A percentile compares a stretch with the other conserved stretches of the same genome.
Evolutionary conservation across 805 yeast genomes (phyloP).

Genomic region (Huiozyma naganishii): DNA sequence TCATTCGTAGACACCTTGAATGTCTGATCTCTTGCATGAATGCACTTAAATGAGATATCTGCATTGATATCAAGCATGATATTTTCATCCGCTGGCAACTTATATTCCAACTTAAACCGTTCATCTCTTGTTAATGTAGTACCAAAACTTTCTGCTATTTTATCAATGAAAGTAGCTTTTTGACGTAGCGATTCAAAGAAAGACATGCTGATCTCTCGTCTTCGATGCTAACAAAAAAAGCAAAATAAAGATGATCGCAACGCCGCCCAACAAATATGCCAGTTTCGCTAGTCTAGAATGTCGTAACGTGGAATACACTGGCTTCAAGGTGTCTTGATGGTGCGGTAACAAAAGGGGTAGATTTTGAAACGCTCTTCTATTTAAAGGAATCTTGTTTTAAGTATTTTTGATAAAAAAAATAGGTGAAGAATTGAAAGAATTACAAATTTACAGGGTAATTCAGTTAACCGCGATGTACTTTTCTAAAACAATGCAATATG

Average conservation of each 20-base stretch:
- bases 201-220: conserved; percentile 29
- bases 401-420: no score
- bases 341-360: no score
- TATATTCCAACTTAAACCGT: conserved; percentile 52
- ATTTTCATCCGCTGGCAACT: conserved; percentile 60
- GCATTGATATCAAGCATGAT: conserved; percentile 58
- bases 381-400: no score
- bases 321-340: no score
- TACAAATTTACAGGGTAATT: background rate
- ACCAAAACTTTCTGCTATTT: conserved; percentile 22
- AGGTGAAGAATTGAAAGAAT: no score
- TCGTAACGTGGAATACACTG: no score
- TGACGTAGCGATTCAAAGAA: conserved; percentile 35
- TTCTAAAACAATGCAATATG: no score
- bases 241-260: no score
- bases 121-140: conserved; percentile 55
- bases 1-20: background rate
- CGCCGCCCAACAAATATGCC: no score
- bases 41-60: conserved; percentile 37
- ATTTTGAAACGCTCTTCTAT: no score
- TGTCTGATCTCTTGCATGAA: conserved; percentile 8
- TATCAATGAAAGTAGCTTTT: conserved; percentile 38
- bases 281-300: no score
- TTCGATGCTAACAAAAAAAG: no score
- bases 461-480: background rate